These are phyloP conservation scores for Sisymbrium irio DNA, from an alignment of 345 rosid genomes.

Conservation along the genomic window DNA sequence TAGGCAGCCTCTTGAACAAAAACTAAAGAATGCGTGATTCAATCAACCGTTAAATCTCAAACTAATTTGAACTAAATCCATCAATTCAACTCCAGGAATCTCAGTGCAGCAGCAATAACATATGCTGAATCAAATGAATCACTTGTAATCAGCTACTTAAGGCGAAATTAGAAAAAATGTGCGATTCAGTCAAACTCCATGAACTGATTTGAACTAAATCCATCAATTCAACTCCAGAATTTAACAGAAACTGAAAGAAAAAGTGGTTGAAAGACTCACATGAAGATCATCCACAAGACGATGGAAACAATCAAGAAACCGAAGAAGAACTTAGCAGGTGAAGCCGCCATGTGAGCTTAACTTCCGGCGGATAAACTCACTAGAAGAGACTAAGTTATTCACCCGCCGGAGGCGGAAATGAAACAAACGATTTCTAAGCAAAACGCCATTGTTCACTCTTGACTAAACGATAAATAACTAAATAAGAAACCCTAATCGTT, in stretches of 20 bases:
- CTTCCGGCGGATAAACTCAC: constrained; percentile 10
- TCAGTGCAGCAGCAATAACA: no score
- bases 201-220: background rate
- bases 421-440: constrained; percentile 33
- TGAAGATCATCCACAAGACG: constrained; percentile 79
- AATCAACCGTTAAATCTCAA: no score
- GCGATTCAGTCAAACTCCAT: background rate
- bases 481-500: constrained; percentile 28
- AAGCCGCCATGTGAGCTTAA: constrained; percentile 60
- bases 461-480: background rate
- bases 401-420: constrained; percentile 10
- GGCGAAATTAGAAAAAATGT: background rate
- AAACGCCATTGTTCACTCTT: constrained; percentile 35
- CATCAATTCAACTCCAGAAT: background rate
- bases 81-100: no score
- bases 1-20: background rate
- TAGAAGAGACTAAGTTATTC: background rate
- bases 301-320: constrained; percentile 76
- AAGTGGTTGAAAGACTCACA: constrained; percentile 45
- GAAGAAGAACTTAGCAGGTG: constrained; percentile 89
- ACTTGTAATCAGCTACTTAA: background rate
- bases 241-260: background rate
- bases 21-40: background rate
- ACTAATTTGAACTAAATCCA: background rate
- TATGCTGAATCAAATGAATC: no score